Base-by-base conservation (phyloP, 192 early-diverging fungal genomes). In the Martensiomyces pterosporus region DNA sequence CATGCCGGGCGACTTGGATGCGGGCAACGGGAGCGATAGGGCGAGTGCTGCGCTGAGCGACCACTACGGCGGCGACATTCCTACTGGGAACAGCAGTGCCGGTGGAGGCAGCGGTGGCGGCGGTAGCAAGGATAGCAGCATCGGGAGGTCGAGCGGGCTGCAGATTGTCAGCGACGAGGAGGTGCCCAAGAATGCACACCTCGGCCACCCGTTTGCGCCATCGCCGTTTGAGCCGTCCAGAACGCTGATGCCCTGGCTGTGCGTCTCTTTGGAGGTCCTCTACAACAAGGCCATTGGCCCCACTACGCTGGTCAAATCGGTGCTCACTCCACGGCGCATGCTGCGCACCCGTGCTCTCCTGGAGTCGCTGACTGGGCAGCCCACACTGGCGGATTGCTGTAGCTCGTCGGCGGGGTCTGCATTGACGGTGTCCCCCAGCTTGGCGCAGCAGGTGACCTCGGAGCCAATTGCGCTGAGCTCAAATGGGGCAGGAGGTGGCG, bases 261-360 rank as follows among this genome's bases (percentile, higher is more conserved):
- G 62, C 32, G 52, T 53, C 4, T 58, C 58, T 14, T 47, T 65
- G 37, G 64, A 66, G 24, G 26, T 67, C 0, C 55, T 76, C 19
- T 25, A 33, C 33, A 76, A 76, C 56, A 76, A 76, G 47, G 74
- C 74, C 0, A 59, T 76, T n/a, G 54, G 63, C 41, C 74, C 74
- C 4, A 70, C 66, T 0, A 26, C 44, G 26, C 53, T 76, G 19
- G 74, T 59, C 13, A 59, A 65, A 17, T 64, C 74, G 0, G 54
- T 57, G 40, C 63, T 76, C 21, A 62, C 58, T 15, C 74, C 74
- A 3, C 62, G 63, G 16, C 54, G 74, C 12, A 61, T 76, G 57
- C 55, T 60, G 25, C 61, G 63, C 21, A 76, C 74, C 2, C 62
- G 67, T 15, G 66, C 58, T 3, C 46, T 76, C 9, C 62, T 76